Evolutionary conservation across 352 stramenopile species (phyloP), one percentile per base, ranked within the genome.

Genomic region (Phytopythium aichiense): DNA sequence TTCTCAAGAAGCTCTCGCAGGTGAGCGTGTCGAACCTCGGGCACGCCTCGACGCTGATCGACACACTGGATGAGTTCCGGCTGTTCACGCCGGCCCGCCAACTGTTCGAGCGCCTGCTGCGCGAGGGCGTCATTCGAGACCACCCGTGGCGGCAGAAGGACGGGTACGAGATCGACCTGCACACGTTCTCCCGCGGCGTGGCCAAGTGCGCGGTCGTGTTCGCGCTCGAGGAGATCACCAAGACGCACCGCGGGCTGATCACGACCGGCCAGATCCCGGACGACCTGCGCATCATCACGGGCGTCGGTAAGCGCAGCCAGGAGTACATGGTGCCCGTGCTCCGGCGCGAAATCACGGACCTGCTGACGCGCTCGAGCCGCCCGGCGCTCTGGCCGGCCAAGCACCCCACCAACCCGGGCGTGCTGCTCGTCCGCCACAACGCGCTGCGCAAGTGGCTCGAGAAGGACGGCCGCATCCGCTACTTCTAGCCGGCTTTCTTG

Each of bases 161-260:
- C 30, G 77, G 79, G 5, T 92, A 74, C 66, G 72, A 86, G 53
- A 80, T 92, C 54, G 81, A 92, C 37, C 63, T 92, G 65, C 83
- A 92, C 71, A 79, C 72, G 7, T 88, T 90, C 50, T 89, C 79
- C 23, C 66, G 68, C 20, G 80, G 80, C 20, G 68, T 87, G 13
- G 83, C 79, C 15, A 92, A 90, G 65, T 87, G 77, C 42, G 83
- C 83, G 1, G 76, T 90, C n/a, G 77, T 89, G 40, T 74, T 74
- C 43, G 76, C 81, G 15, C 81, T 92, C 23, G 67, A 81, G n/a
- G 69, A 74, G 54, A 75, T 87, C 51, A 66, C 58, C 42, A 68
- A 49, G 5, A 56, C 55, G 4, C 66, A 79, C 31, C 61, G 71
- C 31, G 69, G 79, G 18, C 66, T 75, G 25, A 56, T 69, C 7